These are phyloP conservation scores for Chaetomiaceae sp. DNA, from an alignment of 2,329 filamentous ascomycete species.

Conservation along the genomic window DNA sequence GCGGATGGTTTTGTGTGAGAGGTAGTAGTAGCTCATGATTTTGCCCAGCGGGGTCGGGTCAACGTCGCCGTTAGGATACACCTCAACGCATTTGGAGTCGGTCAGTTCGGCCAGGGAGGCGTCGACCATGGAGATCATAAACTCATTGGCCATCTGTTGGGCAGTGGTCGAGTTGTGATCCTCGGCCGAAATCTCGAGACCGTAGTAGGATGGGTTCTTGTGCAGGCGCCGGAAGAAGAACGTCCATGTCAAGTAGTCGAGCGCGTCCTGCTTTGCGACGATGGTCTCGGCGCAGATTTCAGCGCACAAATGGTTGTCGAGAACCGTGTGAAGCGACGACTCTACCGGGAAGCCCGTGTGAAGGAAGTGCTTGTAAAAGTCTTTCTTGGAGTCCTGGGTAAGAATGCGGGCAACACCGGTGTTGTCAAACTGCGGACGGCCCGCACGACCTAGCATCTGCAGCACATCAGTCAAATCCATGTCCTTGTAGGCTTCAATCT, in stretches of 20 bases:
- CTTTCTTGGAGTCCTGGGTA: constrained; percentile 95
- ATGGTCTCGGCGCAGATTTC: constrained; percentile 94
- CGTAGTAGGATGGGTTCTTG: constrained; percentile 98
- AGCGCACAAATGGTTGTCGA: constrained; percentile 94
- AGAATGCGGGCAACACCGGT: constrained; percentile 96
- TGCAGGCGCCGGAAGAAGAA: constrained; percentile 97
- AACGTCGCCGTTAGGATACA: constrained; percentile 83
- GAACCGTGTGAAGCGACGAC: constrained; percentile 89
- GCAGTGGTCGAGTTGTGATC: constrained; percentile 85
- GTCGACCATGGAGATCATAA: constrained; percentile 89
- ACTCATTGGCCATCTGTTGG: constrained; percentile 85
- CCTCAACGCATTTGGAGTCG: constrained; percentile 75
- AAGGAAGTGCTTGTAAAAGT: constrained; percentile 98
- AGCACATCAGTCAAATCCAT: constrained; percentile 98
- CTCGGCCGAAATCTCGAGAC: constrained; percentile 85
- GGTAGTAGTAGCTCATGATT: constrained; percentile 99
- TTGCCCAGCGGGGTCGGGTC: constrained; percentile 89
- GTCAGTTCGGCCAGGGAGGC: constrained; percentile 78
- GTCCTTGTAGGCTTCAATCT: constrained; percentile 95
- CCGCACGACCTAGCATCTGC: constrained; percentile 95
- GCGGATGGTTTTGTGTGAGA: constrained; percentile 90
- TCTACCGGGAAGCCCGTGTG: constrained; percentile 98
- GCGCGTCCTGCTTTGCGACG: constrained; percentile 88
- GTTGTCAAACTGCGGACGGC: constrained; percentile 91
- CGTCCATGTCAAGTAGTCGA: constrained; percentile 98